phyloP scores from a whole-genome alignment of 352 stramenopile species.

The Saprolegnia diclina region DNA sequence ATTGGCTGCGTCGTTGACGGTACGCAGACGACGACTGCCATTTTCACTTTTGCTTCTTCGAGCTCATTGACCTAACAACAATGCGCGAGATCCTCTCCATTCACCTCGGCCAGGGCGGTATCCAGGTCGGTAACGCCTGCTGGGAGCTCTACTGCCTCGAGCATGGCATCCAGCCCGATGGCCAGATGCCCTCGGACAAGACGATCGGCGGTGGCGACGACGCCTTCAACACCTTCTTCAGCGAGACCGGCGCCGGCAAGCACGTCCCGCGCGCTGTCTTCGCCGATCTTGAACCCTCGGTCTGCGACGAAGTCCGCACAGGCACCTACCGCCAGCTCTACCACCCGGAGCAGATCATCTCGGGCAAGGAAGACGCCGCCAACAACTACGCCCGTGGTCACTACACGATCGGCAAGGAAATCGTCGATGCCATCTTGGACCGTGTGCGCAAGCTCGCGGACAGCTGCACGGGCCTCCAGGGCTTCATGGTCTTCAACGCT shows the following conservation, averaged over 20 bases:
- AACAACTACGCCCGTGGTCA: slow-evolving; percentile 89
- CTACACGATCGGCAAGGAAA: slow-evolving; percentile 92
- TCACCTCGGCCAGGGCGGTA: slow-evolving; percentile 92
- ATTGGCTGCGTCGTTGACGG: not conserved
- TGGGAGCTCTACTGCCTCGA: slow-evolving; percentile 92
- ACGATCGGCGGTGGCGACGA: slow-evolving; percentile 88
- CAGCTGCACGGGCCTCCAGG: slow-evolving; percentile 95
- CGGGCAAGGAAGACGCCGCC: slow-evolving; percentile 92
- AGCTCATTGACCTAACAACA: slow-evolving; percentile 6
- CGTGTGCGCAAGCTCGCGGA: slow-evolving; percentile 95
- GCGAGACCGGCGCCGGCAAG: slow-evolving; percentile 83
- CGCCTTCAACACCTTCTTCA: slow-evolving; percentile 92
- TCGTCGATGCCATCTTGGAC: slow-evolving; percentile 95
- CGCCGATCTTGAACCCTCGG: slow-evolving; percentile 94
- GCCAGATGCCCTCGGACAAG: slow-evolving; percentile 91
- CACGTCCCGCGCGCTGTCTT: slow-evolving; percentile 94
- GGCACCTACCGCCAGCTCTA: slow-evolving; percentile 95
- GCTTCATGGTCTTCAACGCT: slow-evolving; percentile 97
- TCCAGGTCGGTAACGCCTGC: slow-evolving; percentile 84
- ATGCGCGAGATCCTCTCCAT: slow-evolving; percentile 96
- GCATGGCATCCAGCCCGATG: slow-evolving; percentile 90
- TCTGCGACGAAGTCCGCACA: slow-evolving; percentile 93
- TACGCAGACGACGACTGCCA: not conserved
- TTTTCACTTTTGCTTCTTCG: slow-evolving; percentile 12
- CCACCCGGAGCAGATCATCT: slow-evolving; percentile 96